Percentiles rank a stretch among this genome's conserved stretches.
Conservation (phyloP, 306 rosid genomes). For the Quercus dentata region DNA sequence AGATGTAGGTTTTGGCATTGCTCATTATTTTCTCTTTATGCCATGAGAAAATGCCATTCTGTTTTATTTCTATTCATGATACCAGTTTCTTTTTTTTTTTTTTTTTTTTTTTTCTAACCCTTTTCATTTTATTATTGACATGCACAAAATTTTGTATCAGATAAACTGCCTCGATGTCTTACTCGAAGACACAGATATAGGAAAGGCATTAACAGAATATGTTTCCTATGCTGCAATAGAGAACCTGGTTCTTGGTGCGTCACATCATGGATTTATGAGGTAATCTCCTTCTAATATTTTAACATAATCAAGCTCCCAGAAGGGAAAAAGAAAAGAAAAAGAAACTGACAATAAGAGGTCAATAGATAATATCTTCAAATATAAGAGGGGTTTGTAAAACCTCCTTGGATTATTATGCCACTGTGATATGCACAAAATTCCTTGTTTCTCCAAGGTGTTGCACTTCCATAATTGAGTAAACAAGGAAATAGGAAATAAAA, state of each 20-base stretch:
- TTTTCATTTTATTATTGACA: not conserved
- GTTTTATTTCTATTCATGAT: not conserved
- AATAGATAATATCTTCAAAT: no score
- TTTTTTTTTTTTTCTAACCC: not conserved
- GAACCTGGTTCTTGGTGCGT: constrained; percentile 66
- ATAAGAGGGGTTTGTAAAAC: no score
- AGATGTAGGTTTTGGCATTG: constrained; percentile 48
- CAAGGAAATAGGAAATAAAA: not conserved
- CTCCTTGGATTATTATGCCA: not conserved
- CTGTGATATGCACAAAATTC: not conserved
- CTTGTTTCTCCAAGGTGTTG: not conserved
- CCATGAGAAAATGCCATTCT: not conserved
- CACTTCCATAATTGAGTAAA: not conserved
- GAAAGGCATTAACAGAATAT: constrained; percentile 73
- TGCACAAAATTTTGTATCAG: constrained; percentile 26
- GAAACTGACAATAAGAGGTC: no score
- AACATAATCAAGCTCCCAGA: no score
- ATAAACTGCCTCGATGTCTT: constrained; percentile 81
- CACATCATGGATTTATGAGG: constrained; percentile 89
- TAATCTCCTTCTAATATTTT: constrained; percentile 4
- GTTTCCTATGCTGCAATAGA: constrained; percentile 76
- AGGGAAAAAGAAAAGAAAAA: no score
- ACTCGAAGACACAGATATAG: constrained; percentile 75
- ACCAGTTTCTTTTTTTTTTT: not conserved
- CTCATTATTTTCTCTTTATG: not conserved